phyloP scores from a whole-genome alignment of 352 stramenopile genomes.

The Phytophthora colocasiae region DNA sequence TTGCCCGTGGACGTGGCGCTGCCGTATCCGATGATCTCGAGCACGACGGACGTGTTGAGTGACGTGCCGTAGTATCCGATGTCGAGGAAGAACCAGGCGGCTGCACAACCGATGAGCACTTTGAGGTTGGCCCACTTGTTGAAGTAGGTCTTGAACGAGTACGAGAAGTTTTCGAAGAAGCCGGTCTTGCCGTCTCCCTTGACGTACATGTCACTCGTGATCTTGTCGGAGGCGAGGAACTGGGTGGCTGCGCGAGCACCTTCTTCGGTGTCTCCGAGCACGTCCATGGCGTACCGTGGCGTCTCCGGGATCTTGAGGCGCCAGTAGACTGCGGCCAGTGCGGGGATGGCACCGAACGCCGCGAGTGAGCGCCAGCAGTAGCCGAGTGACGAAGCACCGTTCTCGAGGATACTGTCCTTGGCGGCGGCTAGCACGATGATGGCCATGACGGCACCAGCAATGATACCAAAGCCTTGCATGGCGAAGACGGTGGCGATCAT shows the following conservation, averaged over 20 bases:
- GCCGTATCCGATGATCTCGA: slow-evolving; percentile 53
- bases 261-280: slow-evolving; percentile 47
- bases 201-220: slow-evolving; percentile 47
- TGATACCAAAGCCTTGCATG: slow-evolving; percentile 63
- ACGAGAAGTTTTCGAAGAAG: slow-evolving; percentile 45
- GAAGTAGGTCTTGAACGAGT: slow-evolving; percentile 43
- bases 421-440: slow-evolving; percentile 40
- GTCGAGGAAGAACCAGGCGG: slow-evolving; percentile 69
- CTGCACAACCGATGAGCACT: slow-evolving; percentile 53
- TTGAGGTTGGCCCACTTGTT: slow-evolving; percentile 57
- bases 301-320: slow-evolving; percentile 55
- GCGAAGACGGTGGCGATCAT: slow-evolving; percentile 62
- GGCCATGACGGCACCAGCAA: slow-evolving; percentile 42
- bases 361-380: slow-evolving; percentile 59
- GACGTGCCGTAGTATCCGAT: slow-evolving; percentile 70
- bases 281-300: slow-evolving; percentile 52
- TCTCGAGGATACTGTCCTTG: slow-evolving; percentile 42
- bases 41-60: slow-evolving; percentile 55
- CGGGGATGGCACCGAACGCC: slow-evolving; percentile 50
- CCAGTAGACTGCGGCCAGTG: slow-evolving; percentile 54
- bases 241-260: slow-evolving; percentile 35
- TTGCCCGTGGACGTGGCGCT: slow-evolving; percentile 41
- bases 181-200: slow-evolving; percentile 54
- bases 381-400: slow-evolving; percentile 44
- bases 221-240: slow-evolving; percentile 46